Conservation (phyloP, 2,329 filamentous ascomycete genomes). For the Neopestalotiopsis clavispora region DNA sequence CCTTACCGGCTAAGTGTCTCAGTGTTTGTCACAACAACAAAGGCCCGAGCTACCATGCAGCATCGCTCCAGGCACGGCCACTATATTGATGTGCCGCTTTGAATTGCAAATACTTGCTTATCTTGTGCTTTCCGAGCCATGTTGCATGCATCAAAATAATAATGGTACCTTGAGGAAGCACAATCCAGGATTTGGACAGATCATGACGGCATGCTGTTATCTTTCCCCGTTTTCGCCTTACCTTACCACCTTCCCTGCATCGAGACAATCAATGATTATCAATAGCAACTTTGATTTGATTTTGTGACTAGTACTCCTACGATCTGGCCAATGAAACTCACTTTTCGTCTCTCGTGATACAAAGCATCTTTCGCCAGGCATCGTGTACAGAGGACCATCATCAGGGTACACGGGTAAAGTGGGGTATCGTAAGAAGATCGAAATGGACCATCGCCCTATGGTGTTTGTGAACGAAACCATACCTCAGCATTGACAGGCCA, state of each 20-base stretch:
- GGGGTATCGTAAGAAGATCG: background rate
- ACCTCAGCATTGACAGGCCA: background rate
- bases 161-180: background rate
- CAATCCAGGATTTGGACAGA: background rate
- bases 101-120: background rate
- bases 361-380: background rate
- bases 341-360: background rate
- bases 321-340: background rate
- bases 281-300: background rate
- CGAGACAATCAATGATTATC: background rate
- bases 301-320: background rate
- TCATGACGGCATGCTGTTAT: background rate
- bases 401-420: background rate
- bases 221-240: background rate
- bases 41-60: background rate
- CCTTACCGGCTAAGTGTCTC: background rate
- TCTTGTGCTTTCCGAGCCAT: background rate
- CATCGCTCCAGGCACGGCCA: background rate
- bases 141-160: background rate
- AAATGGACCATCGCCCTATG: background rate
- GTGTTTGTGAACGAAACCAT: background rate
- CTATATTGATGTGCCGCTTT: background rate
- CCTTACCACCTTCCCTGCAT: slow-evolving; percentile 2
- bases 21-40: background rate
- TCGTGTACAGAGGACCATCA: background rate